Conservation (phyloP, 1,284 basidiomycete genomes). For the Ceratobasidium sp. region DNA sequence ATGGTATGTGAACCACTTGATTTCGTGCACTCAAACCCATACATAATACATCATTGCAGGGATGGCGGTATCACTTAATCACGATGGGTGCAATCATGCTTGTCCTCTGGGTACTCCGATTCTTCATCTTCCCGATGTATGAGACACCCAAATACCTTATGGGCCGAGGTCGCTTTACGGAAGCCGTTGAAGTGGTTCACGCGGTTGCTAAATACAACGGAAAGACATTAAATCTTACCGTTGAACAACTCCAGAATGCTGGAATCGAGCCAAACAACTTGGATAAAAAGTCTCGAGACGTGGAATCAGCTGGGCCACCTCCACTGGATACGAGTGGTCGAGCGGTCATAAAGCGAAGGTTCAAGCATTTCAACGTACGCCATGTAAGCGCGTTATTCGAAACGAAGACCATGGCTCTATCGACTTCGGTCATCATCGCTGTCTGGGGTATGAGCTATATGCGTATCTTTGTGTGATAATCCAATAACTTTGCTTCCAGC, state of each 20-base stretch:
- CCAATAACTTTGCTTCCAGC: conserved; percentile 58
- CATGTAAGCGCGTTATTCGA: no score
- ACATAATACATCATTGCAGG: conserved; percentile 57
- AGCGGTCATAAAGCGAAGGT: no score
- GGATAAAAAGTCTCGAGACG: conserved; percentile 6
- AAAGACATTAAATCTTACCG: conserved; percentile 62
- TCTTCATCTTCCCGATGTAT: conserved; percentile 78
- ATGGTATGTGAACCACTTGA: conserved; percentile 55
- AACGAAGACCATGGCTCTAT: no score
- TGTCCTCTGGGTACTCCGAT: conserved; percentile 74
- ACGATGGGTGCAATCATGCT: conserved; percentile 75
- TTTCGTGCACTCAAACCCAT: conserved; percentile 4
- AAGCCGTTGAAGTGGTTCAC: conserved; percentile 79
- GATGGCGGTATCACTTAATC: conserved; percentile 81
- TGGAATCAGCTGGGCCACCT: conserved; percentile 18
- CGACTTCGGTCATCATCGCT: conserved; percentile 69
- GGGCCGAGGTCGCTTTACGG: conserved; percentile 75
- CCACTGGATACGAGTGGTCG: background rate
- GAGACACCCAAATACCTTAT: conserved; percentile 85
- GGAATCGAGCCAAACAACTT: background rate
- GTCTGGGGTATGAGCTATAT: conserved; percentile 67
- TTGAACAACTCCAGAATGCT: conserved; percentile 63
- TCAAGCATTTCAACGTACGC: no score
- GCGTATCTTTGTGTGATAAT: background rate
- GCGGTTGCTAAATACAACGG: conserved; percentile 79